Conservation (phyloP, 441 rosid species). For the Pelargonium cotyledonis region DNA sequence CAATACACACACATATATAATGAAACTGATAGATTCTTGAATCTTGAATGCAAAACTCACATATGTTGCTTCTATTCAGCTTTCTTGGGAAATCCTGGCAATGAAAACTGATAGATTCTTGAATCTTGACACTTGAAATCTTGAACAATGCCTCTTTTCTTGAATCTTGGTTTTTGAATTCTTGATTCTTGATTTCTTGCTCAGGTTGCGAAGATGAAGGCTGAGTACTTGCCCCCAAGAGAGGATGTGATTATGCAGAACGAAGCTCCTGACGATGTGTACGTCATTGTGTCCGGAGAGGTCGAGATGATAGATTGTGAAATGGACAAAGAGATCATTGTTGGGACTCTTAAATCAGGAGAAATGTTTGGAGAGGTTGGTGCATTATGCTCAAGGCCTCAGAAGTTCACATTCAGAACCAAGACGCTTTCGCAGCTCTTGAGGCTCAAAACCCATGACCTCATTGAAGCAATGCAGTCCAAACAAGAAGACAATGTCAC, state of each 20-base stretch:
- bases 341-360: conserved; percentile 51
- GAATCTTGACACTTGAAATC: no score
- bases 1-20: no score
- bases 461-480: conserved; percentile 59
- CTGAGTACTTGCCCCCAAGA: conserved; percentile 67
- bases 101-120: no score
- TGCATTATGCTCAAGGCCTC: conserved; percentile 65
- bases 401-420: conserved; percentile 59
- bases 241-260: conserved; percentile 60
- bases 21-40: no score
- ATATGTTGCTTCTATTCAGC: no score
- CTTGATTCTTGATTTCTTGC: not conserved
- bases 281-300: conserved; percentile 58
- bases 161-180: no score
- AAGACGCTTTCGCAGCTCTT: conserved; percentile 74
- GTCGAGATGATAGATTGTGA: conserved; percentile 51
- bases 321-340: conserved; percentile 45
- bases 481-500: conserved; percentile 57
- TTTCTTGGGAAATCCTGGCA: no score
- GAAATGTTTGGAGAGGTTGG: conserved; percentile 90
- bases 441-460: conserved; percentile 51
- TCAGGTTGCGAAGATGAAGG: conserved; percentile 59
- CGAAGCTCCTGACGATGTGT: conserved; percentile 61
- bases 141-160: no score
- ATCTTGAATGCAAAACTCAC: no score